A percentile compares a stretch with the other conserved stretches of the same genome.
phyloP scores from a whole-genome alignment of 2,329 filamentous ascomycete species.

The Tolypocladium cylindrosporum region DNA sequence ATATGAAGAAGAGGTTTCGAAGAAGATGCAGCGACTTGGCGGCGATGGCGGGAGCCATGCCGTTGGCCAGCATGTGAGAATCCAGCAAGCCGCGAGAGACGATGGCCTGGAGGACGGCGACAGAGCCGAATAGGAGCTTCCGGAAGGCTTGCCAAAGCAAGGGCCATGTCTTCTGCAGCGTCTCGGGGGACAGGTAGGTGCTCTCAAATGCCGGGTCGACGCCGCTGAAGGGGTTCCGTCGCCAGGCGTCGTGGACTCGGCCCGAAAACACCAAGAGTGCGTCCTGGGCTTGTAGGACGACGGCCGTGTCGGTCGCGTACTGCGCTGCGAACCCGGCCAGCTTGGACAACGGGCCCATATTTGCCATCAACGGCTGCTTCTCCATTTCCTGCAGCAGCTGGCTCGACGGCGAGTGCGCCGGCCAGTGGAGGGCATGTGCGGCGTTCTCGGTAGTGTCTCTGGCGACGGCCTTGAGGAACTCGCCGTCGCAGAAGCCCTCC shows the following conservation, averaged over 20 bases:
- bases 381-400: slow-evolving; percentile 47
- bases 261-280: slow-evolving; percentile 57
- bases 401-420: slow-evolving; percentile 48
- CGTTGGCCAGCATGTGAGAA: slow-evolving; percentile 30
- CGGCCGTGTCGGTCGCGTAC: slow-evolving; percentile 32
- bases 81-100: slow-evolving; percentile 54
- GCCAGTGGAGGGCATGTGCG: slow-evolving; percentile 49
- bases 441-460: slow-evolving; percentile 48
- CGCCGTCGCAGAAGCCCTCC: slow-evolving; percentile 66
- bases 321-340: slow-evolving; percentile 56
- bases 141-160: slow-evolving; percentile 66
- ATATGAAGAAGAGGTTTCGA: slow-evolving; percentile 73
- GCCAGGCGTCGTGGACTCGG: slow-evolving; percentile 62
- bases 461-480: slow-evolving; percentile 63
- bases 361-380: slow-evolving; percentile 50
- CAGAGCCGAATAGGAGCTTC: slow-evolving; percentile 64
- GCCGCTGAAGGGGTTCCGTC: slow-evolving; percentile 60
- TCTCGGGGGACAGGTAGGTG: slow-evolving; percentile 53
- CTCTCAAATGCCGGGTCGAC: slow-evolving; percentile 60
- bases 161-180: slow-evolving; percentile 56
- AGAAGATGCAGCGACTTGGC: slow-evolving; percentile 63
- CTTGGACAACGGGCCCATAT: slow-evolving; percentile 57
- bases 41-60: slow-evolving; percentile 52
- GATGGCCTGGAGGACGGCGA: slow-evolving; percentile 65
- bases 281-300: slow-evolving; percentile 44